phyloP scores from a whole-genome alignment of 495 filamentous ascomycete genomes.

The Neurospora sp. region DNA sequence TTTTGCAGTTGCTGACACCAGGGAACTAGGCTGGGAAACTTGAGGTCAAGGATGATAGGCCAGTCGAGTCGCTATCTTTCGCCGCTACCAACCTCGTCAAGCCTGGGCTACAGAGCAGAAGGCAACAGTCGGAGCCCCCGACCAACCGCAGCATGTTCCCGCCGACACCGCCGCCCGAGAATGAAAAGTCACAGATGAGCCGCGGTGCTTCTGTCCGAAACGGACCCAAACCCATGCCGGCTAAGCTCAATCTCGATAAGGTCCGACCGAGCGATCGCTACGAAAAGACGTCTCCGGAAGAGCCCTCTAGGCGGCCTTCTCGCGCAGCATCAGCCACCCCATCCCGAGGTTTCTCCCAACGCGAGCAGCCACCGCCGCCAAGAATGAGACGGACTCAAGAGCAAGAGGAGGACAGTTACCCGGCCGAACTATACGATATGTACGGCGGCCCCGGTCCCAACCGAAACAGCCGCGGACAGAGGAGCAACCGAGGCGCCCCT shows the following conservation, averaged over 20 bases:
- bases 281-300: constrained; percentile 38
- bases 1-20: constrained; percentile 15
- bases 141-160: constrained; percentile 78
- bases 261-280: constrained; percentile 35
- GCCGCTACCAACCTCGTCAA: constrained; percentile 87
- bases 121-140: constrained; percentile 80
- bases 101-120: constrained; percentile 61
- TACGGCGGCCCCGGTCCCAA: constrained; percentile 38
- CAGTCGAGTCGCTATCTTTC: constrained; percentile 70
- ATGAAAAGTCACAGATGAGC: constrained; percentile 44
- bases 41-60: constrained; percentile 56
- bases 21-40: constrained; percentile 7
- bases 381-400: constrained; percentile 27
- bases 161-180: constrained; percentile 89
- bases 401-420: constrained; percentile 51
- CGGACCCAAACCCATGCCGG: constrained; percentile 41
- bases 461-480: constrained; percentile 24
- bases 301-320: constrained; percentile 23
- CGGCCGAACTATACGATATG: constrained; percentile 61
- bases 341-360: constrained; percentile 40
- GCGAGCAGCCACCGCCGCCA: constrained; percentile 13
- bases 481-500: constrained; percentile 23
- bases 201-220: constrained; percentile 45
- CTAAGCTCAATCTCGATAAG: constrained; percentile 44
- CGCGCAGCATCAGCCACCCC: constrained; percentile 29